These are phyloP conservation scores for Luvunga scandens DNA, from an alignment of 345 rosid species.

Conservation along the genomic window DNA sequence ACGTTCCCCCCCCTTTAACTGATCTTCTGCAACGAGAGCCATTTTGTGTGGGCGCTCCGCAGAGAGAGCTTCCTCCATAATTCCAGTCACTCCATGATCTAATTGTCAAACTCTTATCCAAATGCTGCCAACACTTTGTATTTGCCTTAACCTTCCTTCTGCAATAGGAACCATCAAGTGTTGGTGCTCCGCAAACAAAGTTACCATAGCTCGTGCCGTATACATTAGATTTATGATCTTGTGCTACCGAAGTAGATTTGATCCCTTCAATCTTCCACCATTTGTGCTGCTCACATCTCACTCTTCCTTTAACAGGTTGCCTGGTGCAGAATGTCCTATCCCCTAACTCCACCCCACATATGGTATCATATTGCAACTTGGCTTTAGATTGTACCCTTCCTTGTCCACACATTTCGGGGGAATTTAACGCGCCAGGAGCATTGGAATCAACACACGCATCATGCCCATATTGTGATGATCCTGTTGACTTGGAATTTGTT, in stretches of 20 bases:
- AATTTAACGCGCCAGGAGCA: background rate
- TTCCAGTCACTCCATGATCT: background rate
- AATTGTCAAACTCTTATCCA: background rate
- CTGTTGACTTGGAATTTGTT: slow-evolving; percentile 1
- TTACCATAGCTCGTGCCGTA: background rate
- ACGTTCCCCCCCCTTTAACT: slow-evolving; percentile 39
- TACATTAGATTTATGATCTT: background rate
- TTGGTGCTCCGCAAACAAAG: background rate
- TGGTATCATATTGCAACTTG: slow-evolving; percentile 4
- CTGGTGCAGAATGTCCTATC: slow-evolving; percentile 45
- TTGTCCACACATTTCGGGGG: background rate
- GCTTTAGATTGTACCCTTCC: background rate
- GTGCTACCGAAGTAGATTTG: slow-evolving; percentile 17
- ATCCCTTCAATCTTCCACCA: slow-evolving; percentile 49
- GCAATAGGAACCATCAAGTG: slow-evolving; percentile 2
- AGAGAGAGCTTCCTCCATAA: slow-evolving; percentile 19
- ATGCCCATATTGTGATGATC: slow-evolving; percentile 3
- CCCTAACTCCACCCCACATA: slow-evolving; percentile 54
- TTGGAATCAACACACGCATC: slow-evolving; percentile 5
- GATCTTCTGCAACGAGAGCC: slow-evolving; percentile 48
- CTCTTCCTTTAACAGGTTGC: slow-evolving; percentile 50
- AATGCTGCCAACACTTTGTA: slow-evolving; percentile 14
- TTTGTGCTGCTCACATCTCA: slow-evolving; percentile 64
- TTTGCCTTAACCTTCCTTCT: slow-evolving; percentile 7
- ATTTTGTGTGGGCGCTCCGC: slow-evolving; percentile 48